phyloP scores from a whole-genome alignment of 495 filamentous ascomycete species.

The Bacidia rubella region DNA sequence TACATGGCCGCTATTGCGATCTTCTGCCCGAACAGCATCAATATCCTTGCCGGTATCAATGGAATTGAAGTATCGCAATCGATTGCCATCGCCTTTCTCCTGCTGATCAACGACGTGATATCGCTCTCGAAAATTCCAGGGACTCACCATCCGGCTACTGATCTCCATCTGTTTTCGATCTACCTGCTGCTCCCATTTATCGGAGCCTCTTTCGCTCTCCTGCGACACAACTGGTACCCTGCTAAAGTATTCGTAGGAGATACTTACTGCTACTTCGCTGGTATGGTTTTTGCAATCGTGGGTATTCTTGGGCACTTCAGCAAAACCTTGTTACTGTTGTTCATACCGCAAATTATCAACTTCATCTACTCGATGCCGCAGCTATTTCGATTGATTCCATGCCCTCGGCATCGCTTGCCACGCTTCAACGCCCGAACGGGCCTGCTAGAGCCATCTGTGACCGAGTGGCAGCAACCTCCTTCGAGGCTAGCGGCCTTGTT shows the following conservation, averaged over 20 bases:
- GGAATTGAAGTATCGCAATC: slow-evolving; percentile 94
- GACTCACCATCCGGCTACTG: slow-evolving; percentile 82
- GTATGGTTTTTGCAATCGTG: slow-evolving; percentile 97
- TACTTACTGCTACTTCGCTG: slow-evolving; percentile 98
- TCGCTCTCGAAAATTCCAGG: slow-evolving; percentile 51
- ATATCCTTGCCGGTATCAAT: slow-evolving; percentile 95
- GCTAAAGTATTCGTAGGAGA: slow-evolving; percentile 92
- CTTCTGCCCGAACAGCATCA: slow-evolving; percentile 96
- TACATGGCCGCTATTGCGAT: slow-evolving; percentile 95
- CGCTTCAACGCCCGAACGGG: slow-evolving; percentile 74
- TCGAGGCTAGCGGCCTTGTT: slow-evolving; percentile 40
- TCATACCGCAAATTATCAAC: slow-evolving; percentile 93
- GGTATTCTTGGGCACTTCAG: slow-evolving; percentile 94
- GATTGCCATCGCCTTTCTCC: slow-evolving; percentile 70
- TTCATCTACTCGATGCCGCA: slow-evolving; percentile 88
- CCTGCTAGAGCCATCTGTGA: slow-evolving; percentile 69
- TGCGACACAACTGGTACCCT: slow-evolving; percentile 92
- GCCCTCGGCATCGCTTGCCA: slow-evolving; percentile 82
- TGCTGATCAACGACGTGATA: slow-evolving; percentile 70
- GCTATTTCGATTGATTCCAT: slow-evolving; percentile 76
- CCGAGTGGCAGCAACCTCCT: slow-evolving; percentile 63
- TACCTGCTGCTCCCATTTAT: slow-evolving; percentile 91
- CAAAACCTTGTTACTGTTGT: slow-evolving; percentile 84
- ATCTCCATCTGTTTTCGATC: slow-evolving; percentile 89
- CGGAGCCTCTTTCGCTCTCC: slow-evolving; percentile 75